Base-by-base conservation (phyloP, 2,329 filamentous ascomycete genomes). In the Phaeosphaeria sp. region DNA sequence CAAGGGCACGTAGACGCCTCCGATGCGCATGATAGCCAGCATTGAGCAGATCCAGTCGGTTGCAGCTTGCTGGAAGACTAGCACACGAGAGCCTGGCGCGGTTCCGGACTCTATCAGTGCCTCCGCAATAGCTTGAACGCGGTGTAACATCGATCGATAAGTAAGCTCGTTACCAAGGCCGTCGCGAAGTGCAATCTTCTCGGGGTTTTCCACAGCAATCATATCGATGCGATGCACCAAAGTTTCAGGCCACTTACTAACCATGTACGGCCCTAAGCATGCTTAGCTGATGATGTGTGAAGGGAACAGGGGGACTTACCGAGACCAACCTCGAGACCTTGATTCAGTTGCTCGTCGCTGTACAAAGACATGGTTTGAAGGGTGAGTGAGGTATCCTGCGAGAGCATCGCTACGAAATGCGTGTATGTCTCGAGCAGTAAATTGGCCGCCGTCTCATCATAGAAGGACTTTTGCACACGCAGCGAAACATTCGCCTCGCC, bases 1-100 rank as follows among this genome's bases (percentile, higher is more conserved):
- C 0, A 84, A 66, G 0, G 75, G 75, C 2, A 77, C 57, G 52
- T 75, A 78, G 3, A 59, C 44, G 11, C 68, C 74, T 1, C 81
- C 81, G 13, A 79, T 49, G 0, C 73, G 67, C 54, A 75, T 59
- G 45, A 83, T 79, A 9, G 78, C 82, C 3, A 83, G 71, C 43
- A 83, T 58, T 0, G 76, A 78, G 44, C 55, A 69, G 3, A 79
- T 64, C 68, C 68, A 79, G 39, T 81, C 75, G 0, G 65, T 39
- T 0, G 67, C 60, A 0, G 82, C 72, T 5, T 79, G 52, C 40
- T 79, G 77, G 52, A 81, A 78, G 1, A 85, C 79, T 0, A 63
- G 74, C 2, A 85, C 74, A 1, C 11, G n/a, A 1, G 17, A 7
- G 9, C 59, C 51, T 27, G 20, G 21, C 2, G 11, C 39, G 7